Evolutionary conservation across 371 early-diverging fungal species (phyloP), one percentile per base, ranked within the genome.

Genomic region (Saksenaea oblongispora): DNA sequence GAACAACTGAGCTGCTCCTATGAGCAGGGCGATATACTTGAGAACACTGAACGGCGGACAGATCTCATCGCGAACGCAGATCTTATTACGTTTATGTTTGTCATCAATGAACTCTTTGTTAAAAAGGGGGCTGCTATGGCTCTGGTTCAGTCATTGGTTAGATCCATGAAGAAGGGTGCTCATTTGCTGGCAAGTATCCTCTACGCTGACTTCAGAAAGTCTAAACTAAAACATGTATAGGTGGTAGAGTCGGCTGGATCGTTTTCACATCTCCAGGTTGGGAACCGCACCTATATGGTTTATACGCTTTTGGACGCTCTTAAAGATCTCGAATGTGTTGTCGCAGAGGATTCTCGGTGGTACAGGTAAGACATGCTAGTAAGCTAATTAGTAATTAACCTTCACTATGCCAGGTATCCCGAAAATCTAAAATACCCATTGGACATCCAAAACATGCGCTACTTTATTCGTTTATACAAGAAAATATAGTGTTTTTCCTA

Each of bases 221-320:
- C 11, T n/a, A n/a, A n/a, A 39, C 39, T 39, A 39, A 39, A 1
- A 39, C 39, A 1, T 39, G 2, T 24, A 39, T 11, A 88, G 88
- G 84, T 96, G 9, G 93, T 92, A 5, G 97, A 96, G 70, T 94
- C 95, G 1, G 97, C 97, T 1, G 95, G 95, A n/a, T 93, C 93
- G 1, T 96, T 96, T 70, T 94, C 95, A 5, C 91, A 93, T 61
- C 73, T 93, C 31, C 80, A 86, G 54, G 87, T 96, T 4, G 93
- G 91, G 14, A 79, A 76, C 53, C 84, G 82, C 27, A 85, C 82
- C 7, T 95, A 95, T 66, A 95, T 94, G 95, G 88, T 94, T 0
- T 93, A 93, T 69, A 88, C 86, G 75, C 69, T 96, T 9, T 80
- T 96, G 59, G 97, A 96, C 69, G 88, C 89, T 41, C 84, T 96